phyloP scores from a whole-genome alignment of 768 basidiomycete genomes.

The Pleurotus salmoneostramineus region DNA sequence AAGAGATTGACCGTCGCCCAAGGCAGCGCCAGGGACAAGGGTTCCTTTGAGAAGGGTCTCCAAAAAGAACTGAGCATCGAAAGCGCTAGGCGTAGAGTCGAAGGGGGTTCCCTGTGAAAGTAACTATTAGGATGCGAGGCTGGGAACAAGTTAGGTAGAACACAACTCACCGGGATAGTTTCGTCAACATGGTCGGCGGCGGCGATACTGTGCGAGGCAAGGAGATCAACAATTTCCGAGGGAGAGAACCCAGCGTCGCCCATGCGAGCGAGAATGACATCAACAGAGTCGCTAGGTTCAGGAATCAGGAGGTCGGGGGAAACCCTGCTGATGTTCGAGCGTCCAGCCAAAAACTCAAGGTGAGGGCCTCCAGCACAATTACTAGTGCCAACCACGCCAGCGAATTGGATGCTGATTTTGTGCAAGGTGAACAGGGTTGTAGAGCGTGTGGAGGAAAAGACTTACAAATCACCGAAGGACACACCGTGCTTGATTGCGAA shows the following conservation, averaged over 20 bases:
- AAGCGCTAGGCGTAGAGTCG: conserved; percentile 24
- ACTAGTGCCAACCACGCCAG: conserved; percentile 26
- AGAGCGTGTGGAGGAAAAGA: not conserved
- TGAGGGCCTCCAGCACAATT: conserved; percentile 37
- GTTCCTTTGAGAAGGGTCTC: conserved; percentile 24
- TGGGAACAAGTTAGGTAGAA: not conserved
- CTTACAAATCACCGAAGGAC: conserved; percentile 33
- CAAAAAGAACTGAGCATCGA: conserved; percentile 28
- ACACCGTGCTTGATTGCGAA: conserved; percentile 25
- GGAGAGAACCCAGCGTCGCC: conserved; percentile 27
- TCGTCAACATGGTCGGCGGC: conserved; percentile 16
- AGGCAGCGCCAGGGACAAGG: conserved; percentile 19
- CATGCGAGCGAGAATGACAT: conserved; percentile 22
- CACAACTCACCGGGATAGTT: conserved; percentile 18
- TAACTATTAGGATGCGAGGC: no score
- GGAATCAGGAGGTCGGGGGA: conserved; percentile 28
- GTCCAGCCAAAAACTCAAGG: conserved; percentile 31
- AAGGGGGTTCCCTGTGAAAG: conserved; percentile 20
- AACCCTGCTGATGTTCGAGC: conserved; percentile 19
- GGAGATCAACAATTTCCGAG: conserved; percentile 27
- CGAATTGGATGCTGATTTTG: conserved; percentile 24
- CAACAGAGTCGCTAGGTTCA: conserved; percentile 25
- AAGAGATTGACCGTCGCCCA: conserved; percentile 18
- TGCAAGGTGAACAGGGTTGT: not conserved
- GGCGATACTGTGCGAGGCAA: conserved; percentile 26